These are phyloP conservation scores for Aureobasidium sp. DNA, from an alignment of 2,329 filamentous ascomycete genomes.

Conservation along the genomic window DNA sequence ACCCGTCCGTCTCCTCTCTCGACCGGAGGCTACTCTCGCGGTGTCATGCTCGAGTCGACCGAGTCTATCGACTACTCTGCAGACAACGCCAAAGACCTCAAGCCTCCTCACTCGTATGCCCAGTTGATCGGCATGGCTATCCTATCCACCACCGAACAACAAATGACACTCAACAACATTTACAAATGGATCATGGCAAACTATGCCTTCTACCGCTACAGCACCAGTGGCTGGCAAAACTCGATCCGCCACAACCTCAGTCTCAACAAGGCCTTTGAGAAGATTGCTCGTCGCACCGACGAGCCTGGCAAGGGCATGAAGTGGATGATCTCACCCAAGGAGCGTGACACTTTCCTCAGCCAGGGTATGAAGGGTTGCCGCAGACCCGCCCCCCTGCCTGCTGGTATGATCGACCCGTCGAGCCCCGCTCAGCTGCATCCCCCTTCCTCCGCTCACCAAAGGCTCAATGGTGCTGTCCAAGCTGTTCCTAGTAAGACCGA, in stretches of 20 bases:
- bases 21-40: conserved; percentile 35
- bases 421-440: conserved; percentile 41
- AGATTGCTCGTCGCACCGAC: conserved; percentile 83
- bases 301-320: conserved; percentile 99
- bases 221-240: conserved; percentile 90
- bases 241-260: conserved; percentile 96
- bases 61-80: conserved; percentile 65
- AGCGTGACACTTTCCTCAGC: conserved; percentile 78
- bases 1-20: conserved; percentile 38
- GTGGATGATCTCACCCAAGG: conserved; percentile 84
- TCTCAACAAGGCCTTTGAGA: conserved; percentile 87
- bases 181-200: conserved; percentile 86
- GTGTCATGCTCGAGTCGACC: conserved; percentile 43
- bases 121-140: conserved; percentile 97
- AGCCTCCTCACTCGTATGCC: conserved; percentile 92
- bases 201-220: conserved; percentile 88
- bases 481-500: conserved; percentile 16
- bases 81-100: conserved; percentile 81
- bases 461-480: conserved; percentile 7
- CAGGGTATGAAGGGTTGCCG: conserved; percentile 44
- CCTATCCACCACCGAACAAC: conserved; percentile 73
- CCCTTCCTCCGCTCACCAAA: conserved; percentile 34
- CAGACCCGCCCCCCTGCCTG: conserved; percentile 24
- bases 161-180: conserved; percentile 83
- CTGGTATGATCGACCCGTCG: conserved; percentile 22